These are phyloP conservation scores for Martensiomyces pterosporus DNA, from an alignment of 192 early-diverging fungal species.

Conservation along the genomic window DNA sequence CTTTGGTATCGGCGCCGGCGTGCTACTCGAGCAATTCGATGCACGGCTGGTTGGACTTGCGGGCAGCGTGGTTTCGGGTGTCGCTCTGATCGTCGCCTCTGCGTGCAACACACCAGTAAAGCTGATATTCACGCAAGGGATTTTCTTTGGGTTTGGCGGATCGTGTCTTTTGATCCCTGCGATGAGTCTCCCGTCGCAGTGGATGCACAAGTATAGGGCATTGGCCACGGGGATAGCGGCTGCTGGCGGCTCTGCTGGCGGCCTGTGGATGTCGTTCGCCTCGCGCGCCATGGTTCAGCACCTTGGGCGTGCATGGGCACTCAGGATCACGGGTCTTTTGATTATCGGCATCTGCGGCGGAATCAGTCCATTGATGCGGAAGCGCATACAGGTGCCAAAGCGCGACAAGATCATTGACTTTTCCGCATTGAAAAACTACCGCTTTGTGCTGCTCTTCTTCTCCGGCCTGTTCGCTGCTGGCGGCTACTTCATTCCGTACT, in stretches of 20 bases:
- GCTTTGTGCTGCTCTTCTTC: slow-evolving; percentile 22
- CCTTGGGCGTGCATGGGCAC: slow-evolving; percentile 61
- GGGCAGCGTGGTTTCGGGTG: slow-evolving; percentile 10
- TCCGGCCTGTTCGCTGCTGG: slow-evolving; percentile 9
- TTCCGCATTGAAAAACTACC: slow-evolving; percentile 5
- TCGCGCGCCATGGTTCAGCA: slow-evolving; percentile 51
- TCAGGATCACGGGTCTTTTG: slow-evolving; percentile 63
- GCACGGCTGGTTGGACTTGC: slow-evolving; percentile 7
- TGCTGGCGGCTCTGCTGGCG: slow-evolving; percentile 67
- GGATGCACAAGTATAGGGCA: slow-evolving; percentile 62
- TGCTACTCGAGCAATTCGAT: slow-evolving; percentile 25
- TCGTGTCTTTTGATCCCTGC: slow-evolving; percentile 60
- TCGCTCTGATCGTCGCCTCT: slow-evolving; percentile 21
- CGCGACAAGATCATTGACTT: slow-evolving; percentile 27
- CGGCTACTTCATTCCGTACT: slow-evolving; percentile 26
- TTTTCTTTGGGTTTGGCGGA: slow-evolving; percentile 66
- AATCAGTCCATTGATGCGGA: slow-evolving; percentile 19
- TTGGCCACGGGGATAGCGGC: slow-evolving; percentile 69
- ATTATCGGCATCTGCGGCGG: slow-evolving; percentile 11
- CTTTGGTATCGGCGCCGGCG: slow-evolving; percentile 22
- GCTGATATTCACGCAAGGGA: slow-evolving; percentile 66
- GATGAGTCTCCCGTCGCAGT: slow-evolving; percentile 63
- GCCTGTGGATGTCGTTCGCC: slow-evolving; percentile 58
- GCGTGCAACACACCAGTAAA: slow-evolving; percentile 49
- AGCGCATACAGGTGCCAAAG: slow-evolving; percentile 8